A percentile compares a stretch with the other conserved stretches of the same genome.
phyloP scores from a whole-genome alignment of 169 alveolate genomes.

The Cryptosporidium meleagridis region DNA sequence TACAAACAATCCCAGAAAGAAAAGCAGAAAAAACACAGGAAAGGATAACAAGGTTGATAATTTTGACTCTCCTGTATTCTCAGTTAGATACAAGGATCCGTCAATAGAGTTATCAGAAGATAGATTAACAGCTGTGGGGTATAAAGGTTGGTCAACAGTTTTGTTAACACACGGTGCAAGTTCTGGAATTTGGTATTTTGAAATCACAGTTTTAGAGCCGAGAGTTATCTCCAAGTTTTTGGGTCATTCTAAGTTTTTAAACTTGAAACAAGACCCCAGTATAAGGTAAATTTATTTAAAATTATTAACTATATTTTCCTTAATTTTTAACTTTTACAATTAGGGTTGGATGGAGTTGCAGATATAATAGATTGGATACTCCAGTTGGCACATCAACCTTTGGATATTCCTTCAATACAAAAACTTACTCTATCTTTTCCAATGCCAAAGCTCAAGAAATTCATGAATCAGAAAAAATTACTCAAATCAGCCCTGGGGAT shows the following conservation, averaged over 20 bases:
- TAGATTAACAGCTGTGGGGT: conserved; percentile 46
- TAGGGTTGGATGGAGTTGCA: conserved; percentile 72
- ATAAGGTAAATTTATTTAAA: conserved; percentile 25
- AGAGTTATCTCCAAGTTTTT: background rate
- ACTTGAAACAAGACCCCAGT: conserved; percentile 19
- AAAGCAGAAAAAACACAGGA: background rate
- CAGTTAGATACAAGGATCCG: conserved; percentile 57
- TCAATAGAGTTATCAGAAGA: conserved; percentile 61
- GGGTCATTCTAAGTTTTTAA: conserved; percentile 34
- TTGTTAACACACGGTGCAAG: conserved; percentile 50
- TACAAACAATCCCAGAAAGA: background rate
- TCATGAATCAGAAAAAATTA: background rate
- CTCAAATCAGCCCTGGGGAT: conserved; percentile 75
- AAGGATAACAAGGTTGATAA: conserved; percentile 16
- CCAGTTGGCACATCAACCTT: conserved; percentile 48
- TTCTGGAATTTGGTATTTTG: conserved; percentile 65
- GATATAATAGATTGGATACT: conserved; percentile 35
- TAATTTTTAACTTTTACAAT: background rate
- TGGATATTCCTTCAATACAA: conserved; percentile 43
- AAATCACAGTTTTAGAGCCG: conserved; percentile 38
- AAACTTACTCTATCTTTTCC: background rate
- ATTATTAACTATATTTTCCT: background rate
- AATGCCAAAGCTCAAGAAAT: background rate
- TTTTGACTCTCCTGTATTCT: conserved; percentile 35
- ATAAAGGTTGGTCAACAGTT: conserved; percentile 69